Percentiles rank a stretch among this genome's conserved stretches.
phyloP scores from a whole-genome alignment of 441 rosid genomes.

The Iberis amara region DNA sequence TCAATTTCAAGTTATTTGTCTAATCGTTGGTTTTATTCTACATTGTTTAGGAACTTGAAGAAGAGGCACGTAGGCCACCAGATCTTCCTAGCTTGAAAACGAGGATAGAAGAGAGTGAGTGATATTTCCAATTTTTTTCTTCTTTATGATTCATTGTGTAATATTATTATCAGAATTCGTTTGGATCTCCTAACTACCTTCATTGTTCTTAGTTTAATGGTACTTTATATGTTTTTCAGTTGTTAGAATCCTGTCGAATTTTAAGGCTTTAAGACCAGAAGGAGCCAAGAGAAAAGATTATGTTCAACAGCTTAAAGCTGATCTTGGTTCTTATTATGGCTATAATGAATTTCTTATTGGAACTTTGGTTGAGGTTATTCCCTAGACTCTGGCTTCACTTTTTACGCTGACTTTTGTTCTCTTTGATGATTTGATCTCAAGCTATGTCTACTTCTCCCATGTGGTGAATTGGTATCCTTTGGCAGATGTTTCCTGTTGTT shows the following conservation, averaged over 20 bases:
- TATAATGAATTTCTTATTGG: slow-evolving; percentile 86
- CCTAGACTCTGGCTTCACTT: slow-evolving; percentile 1
- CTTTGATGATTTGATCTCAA: neutral
- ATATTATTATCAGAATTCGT: neutral
- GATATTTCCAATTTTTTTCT: slow-evolving; percentile 3
- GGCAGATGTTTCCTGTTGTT: slow-evolving; percentile 87
- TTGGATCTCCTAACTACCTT: slow-evolving; percentile 5
- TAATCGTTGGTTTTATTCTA: slow-evolving; percentile 10
- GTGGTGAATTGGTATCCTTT: slow-evolving; percentile 10
- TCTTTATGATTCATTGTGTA: neutral
- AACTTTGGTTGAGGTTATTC: slow-evolving; percentile 65
- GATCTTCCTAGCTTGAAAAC: slow-evolving; percentile 62
- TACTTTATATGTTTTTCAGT: slow-evolving; percentile 36
- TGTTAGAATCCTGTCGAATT: slow-evolving; percentile 77
- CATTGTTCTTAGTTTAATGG: neutral
- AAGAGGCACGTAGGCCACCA: slow-evolving; percentile 62
- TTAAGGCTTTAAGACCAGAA: slow-evolving; percentile 61
- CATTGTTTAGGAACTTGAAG: slow-evolving; percentile 69
- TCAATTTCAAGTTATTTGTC: neutral
- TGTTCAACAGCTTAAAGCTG: slow-evolving; percentile 62
- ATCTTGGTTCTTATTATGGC: slow-evolving; percentile 74
- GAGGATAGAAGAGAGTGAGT: slow-evolving; percentile 80
- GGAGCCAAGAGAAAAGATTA: slow-evolving; percentile 65
- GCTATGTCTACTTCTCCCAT: neutral
- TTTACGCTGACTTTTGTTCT: slow-evolving; percentile 6